Base-by-base conservation (phyloP, 768 basidiomycete species). In the Xerocomus brunneocitrinus region DNA sequence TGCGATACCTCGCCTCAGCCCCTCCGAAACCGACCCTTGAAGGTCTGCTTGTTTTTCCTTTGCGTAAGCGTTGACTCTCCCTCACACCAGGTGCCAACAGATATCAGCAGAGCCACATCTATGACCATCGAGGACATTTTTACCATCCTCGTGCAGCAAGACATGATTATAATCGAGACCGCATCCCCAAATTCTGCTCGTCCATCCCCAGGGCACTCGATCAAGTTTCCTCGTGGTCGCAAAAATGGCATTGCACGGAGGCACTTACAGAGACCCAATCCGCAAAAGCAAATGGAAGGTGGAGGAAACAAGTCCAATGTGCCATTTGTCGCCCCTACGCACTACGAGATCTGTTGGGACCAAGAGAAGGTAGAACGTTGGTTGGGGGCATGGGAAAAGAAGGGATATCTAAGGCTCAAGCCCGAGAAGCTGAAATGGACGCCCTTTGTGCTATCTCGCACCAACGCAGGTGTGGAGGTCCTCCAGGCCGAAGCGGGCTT, bases 401-500 rank as follows among this genome's bases (percentile, higher is more conserved):
- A 94, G 70, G 89, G 87, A 5, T 89, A 92, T 61, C 63, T 93
- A 55, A 79, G 70, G 58, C 74, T 91, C 53, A 82, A 80, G 59
- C 85, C 93, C 1, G 92, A 95, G 63, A 84, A 84, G 67, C 77
- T 98, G 56, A 93, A 91, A 64, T 99, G 95, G 90, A 95, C 86
- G 57, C 95, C 95, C 27, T 98, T 95, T 70, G 73, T 97, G 36
- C 70, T 92, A 41, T 76, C 84, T 5, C 74, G 80, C 49, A 71
- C 67, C 40, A 68, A 67, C 57, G 56, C 56, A 3, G 65, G 62
- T n/a, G 64, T 56, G 12, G 64, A 71, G 47, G 40, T 65, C 27
- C 50, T 65, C 39, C 70, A 70, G 43, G 32, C 50, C 38, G 59
- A 61, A 35, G 32, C 46, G 19, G 55, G 58, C 6, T 28, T 55